Evolutionary conservation across 306 rosid species (phyloP).

Genomic region (Cicer judaicum): DNA sequence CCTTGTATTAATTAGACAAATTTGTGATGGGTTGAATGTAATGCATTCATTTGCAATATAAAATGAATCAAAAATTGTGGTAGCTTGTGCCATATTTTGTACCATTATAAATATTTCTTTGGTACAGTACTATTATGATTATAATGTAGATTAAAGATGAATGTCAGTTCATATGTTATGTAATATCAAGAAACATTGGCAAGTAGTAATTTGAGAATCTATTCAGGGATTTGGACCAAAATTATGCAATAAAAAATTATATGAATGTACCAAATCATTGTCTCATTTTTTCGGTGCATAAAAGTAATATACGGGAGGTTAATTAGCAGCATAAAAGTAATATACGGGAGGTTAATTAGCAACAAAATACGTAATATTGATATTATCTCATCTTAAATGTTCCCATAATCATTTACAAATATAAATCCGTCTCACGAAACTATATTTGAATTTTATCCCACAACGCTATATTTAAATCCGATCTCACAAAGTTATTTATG

Average conservation of each 20-base stretch:
- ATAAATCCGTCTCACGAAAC: too few relatives aligned
- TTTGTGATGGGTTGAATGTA: conserved; percentile 51
- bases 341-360: too few relatives aligned
- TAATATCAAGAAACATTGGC: conserved; percentile 20
- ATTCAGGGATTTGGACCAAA: conserved; percentile 16
- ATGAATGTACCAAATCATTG: too few relatives aligned
- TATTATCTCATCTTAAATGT: too few relatives aligned
- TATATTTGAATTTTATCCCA: too few relatives aligned
- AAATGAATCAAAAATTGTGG: conserved; percentile 49
- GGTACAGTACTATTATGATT: background rate
- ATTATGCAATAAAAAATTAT: background rate
- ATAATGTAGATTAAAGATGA: conserved; percentile 36
- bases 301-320: too few relatives aligned
- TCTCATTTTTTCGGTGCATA: too few relatives aligned
- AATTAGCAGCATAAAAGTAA: too few relatives aligned
- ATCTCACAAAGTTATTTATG: too few relatives aligned
- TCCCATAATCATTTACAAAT: too few relatives aligned
- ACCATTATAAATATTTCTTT: conserved; percentile 11
- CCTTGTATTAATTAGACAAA: conserved; percentile 46
- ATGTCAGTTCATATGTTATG: conserved; percentile 27
- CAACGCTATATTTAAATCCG: too few relatives aligned
- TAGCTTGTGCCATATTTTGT: conserved; percentile 37
- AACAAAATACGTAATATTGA: too few relatives aligned
- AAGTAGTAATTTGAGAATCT: background rate
- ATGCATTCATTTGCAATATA: conserved; percentile 65